phyloP scores from a whole-genome alignment of 140 eudicot genomes.

The Oenanthe javanica region DNA sequence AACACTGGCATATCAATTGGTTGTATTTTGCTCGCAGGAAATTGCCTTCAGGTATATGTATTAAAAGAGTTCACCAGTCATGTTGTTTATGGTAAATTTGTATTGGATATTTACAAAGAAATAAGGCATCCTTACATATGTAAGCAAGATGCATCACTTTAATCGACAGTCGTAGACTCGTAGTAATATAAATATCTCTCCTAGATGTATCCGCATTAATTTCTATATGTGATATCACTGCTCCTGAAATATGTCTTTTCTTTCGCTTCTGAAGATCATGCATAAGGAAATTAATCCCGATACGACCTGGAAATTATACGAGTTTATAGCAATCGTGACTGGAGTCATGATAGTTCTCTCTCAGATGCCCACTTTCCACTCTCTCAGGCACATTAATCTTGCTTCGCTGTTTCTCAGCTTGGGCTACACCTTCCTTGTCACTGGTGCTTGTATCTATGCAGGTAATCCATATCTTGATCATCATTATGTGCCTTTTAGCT shows the following conservation, averaged over 20 bases:
- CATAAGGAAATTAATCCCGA: conserved; percentile 58
- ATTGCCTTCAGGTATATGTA: conserved; percentile 79
- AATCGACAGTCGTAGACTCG: background rate
- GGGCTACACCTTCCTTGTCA: conserved; percentile 73
- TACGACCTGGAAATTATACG: conserved; percentile 60
- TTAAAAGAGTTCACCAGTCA: background rate
- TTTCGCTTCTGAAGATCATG: conserved; percentile 47
- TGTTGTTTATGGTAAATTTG: background rate
- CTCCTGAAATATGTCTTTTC: background rate
- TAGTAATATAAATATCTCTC: background rate
- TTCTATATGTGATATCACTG: background rate
- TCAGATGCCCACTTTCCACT: conserved; percentile 86
- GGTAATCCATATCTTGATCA: conserved; percentile 28
- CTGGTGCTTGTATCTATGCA: conserved; percentile 71
- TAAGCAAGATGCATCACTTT: background rate
- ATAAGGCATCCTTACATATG: background rate
- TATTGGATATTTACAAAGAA: background rate
- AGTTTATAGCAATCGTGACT: conserved; percentile 87
- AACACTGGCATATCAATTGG: conserved; percentile 94
- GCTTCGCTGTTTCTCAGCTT: conserved; percentile 72
- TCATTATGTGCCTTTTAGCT: background rate
- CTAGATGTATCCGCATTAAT: background rate
- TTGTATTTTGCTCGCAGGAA: conserved; percentile 84
- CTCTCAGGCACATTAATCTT: conserved; percentile 84
- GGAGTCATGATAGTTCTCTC: conserved; percentile 71